Evolutionary conservation across 2,329 filamentous ascomycete genomes (phyloP).

Genomic region (Zelopaecilomyces penicillatus): DNA sequence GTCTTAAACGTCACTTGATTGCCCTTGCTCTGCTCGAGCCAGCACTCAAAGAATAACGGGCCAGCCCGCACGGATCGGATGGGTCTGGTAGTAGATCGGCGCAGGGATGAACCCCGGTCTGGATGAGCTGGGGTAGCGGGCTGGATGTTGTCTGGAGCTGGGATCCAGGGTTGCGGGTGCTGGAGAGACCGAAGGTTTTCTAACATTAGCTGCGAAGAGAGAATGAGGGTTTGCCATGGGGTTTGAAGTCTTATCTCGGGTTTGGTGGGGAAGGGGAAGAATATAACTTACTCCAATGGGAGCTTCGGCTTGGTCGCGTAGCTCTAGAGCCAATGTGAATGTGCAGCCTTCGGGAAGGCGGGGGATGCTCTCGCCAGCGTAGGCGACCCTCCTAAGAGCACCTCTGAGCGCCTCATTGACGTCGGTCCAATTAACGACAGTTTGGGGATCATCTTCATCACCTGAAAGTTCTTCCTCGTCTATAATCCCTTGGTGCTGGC

Average conservation of each 20-base stretch:
- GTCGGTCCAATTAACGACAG: constrained; percentile 44
- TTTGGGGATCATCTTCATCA: constrained; percentile 17
- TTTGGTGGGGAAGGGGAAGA: neutral
- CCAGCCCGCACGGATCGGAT: constrained; percentile 48
- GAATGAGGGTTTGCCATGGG: too few relatives aligned
- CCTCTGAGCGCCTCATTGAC: constrained; percentile 66
- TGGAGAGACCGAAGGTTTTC: constrained; percentile 15
- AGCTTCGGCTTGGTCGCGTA: constrained; percentile 51
- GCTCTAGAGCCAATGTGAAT: constrained; percentile 68
- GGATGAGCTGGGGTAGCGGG: constrained; percentile 22
- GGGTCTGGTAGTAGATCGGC: constrained; percentile 36
- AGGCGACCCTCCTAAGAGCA: constrained; percentile 53
- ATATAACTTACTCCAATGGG: constrained; percentile 46
- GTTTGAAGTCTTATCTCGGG: neutral
- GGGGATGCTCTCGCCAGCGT: constrained; percentile 48
- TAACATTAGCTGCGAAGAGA: constrained; percentile 1
- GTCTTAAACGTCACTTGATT: too few relatives aligned
- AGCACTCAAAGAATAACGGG: constrained; percentile 56
- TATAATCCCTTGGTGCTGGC: too few relatives aligned
- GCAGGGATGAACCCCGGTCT: constrained; percentile 20
- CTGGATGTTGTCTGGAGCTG: constrained; percentile 41
- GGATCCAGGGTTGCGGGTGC: constrained; percentile 55
- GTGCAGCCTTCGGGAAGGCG: constrained; percentile 57
- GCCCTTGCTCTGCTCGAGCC: constrained; percentile 41
- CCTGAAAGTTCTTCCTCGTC: constrained; percentile 19